Evolutionary conservation across 345 rosid species (phyloP).

Genomic region (Brassica carinata): DNA sequence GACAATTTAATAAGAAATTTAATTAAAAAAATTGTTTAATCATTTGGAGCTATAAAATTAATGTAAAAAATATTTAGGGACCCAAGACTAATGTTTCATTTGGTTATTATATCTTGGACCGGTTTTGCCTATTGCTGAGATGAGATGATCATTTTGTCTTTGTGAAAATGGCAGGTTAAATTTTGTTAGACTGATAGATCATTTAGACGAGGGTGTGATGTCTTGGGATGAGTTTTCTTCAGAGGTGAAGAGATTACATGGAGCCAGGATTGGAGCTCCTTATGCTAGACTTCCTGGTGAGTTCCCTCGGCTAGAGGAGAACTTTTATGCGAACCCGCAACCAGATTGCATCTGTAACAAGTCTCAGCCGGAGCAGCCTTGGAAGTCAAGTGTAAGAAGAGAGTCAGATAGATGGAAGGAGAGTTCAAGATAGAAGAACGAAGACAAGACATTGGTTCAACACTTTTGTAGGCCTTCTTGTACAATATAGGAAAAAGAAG

Average conservation of each 20-base stretch:
- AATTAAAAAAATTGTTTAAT: neutral
- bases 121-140: neutral
- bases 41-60: neutral
- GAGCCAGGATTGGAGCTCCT: slow-evolving; percentile 77
- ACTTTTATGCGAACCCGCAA: slow-evolving; percentile 84
- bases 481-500: slow-evolving; percentile 37
- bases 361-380: slow-evolving; percentile 37
- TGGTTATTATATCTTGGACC: neutral
- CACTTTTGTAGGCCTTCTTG: slow-evolving; percentile 33
- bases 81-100: neutral
- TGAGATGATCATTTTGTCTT: neutral
- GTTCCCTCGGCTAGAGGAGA: slow-evolving; percentile 82
- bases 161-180: slow-evolving; percentile 55
- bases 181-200: slow-evolving; percentile 72
- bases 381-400: slow-evolving; percentile 22
- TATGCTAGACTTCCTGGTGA: slow-evolving; percentile 63
- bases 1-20: neutral
- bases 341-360: slow-evolving; percentile 84
- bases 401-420: slow-evolving; percentile 25
- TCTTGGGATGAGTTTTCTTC: slow-evolving; percentile 79
- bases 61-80: neutral
- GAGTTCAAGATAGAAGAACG: slow-evolving; percentile 30
- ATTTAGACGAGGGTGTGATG: slow-evolving; percentile 55
- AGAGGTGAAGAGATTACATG: slow-evolving; percentile 64
- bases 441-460: slow-evolving; percentile 17